Percentiles rank a stretch among this genome's conserved stretches.
Evolutionary conservation across 331 rosid species (phyloP).

Genomic region (Ulmus americana): DNA sequence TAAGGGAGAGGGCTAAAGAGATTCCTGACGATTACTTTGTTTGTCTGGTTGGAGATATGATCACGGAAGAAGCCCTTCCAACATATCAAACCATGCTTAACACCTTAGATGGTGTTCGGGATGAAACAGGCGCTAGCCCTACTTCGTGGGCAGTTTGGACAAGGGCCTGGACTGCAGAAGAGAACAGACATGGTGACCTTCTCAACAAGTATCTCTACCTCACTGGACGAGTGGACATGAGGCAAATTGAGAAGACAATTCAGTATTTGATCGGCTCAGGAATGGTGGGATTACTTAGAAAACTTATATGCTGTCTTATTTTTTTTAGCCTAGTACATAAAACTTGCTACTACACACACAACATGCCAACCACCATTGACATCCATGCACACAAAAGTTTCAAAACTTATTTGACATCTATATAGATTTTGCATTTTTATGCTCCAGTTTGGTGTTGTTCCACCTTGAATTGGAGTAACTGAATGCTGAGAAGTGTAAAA

Average conservation of each 20-base stretch:
- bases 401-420: background rate
- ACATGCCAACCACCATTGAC: background rate
- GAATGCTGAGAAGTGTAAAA: too few species aligned
- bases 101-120: conserved; percentile 74
- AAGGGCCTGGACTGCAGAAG: conserved; percentile 87
- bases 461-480: too few species aligned
- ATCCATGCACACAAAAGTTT: background rate
- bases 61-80: conserved; percentile 81
- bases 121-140: conserved; percentile 81
- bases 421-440: too few species aligned
- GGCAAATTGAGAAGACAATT: conserved; percentile 72
- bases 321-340: background rate
- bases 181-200: conserved; percentile 78
- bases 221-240: conserved; percentile 70
- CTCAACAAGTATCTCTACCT: conserved; percentile 74
- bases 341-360: background rate
- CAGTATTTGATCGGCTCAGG: conserved; percentile 75
- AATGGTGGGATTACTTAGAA: conserved; percentile 46
- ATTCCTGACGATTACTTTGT: conserved; percentile 74
- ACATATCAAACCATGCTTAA: conserved; percentile 81
- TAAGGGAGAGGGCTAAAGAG: conserved; percentile 62
- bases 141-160: conserved; percentile 79
- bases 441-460: too few species aligned
- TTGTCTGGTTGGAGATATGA: conserved; percentile 73
- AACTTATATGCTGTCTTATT: background rate